These are phyloP conservation scores for Leccinum imitatum DNA, from an alignment of 768 basidiomycete species.

Conservation along the genomic window DNA sequence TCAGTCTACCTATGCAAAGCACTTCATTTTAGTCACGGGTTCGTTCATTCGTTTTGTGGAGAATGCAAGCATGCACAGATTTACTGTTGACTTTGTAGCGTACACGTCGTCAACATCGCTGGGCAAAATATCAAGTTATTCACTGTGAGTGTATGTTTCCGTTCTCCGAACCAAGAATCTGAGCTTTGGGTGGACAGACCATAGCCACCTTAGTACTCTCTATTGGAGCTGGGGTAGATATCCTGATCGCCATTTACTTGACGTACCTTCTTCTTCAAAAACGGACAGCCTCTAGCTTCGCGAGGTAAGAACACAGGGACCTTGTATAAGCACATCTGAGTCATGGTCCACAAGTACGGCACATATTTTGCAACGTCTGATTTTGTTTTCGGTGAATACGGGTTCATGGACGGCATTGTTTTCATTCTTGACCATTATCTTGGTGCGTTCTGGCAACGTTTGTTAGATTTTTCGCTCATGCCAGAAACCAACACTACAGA, in stretches of 20 bases:
- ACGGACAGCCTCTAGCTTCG: neutral
- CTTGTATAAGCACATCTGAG: neutral
- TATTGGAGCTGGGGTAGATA: slow-evolving; percentile 7
- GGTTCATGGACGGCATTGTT: slow-evolving; percentile 51
- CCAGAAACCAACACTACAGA: neutral
- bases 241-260: slow-evolving; percentile 5
- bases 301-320: neutral
- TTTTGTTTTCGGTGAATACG: slow-evolving; percentile 13
- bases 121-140: neutral
- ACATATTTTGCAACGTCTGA: slow-evolving; percentile 9
- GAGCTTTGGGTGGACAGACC: neutral
- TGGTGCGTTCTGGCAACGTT: slow-evolving; percentile 5
- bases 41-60: neutral
- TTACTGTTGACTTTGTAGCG: slow-evolving; percentile 1
- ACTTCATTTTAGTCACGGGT: slow-evolving; percentile 5
- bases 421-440: slow-evolving; percentile 38
- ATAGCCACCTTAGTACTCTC: neutral
- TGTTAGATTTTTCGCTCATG: neutral
- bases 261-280: slow-evolving; percentile 6
- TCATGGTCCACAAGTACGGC: slow-evolving; percentile 2
- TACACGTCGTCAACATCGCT: neutral
- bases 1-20: slow-evolving; percentile 7
- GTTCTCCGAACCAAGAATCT: neutral
- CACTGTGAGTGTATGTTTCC: neutral
- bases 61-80: neutral